Conservation (phyloP, 2,329 filamentous ascomycete species). For the Fusarium penzigii region DNA sequence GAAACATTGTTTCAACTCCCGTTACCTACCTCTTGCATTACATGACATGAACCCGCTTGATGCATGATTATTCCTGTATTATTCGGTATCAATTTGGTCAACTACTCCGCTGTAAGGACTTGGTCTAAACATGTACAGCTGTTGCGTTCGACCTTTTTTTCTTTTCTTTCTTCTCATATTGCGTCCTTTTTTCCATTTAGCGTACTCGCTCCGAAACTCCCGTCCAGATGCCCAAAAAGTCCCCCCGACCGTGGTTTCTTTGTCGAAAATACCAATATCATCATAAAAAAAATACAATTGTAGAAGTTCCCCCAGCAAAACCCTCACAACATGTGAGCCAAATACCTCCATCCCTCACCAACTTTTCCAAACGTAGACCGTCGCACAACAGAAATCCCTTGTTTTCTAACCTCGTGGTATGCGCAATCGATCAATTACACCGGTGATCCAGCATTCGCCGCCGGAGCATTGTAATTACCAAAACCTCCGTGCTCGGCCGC, state of each 20-base stretch:
- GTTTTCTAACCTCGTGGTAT: background rate
- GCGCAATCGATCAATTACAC: conserved; percentile 11
- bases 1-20: too few relatives aligned
- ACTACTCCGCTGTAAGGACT: too few relatives aligned
- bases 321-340: background rate
- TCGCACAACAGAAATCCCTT: background rate
- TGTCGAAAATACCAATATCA: background rate
- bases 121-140: too few relatives aligned
- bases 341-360: background rate
- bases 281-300: background rate
- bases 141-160: too few relatives aligned
- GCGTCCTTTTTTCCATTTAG: too few relatives aligned
- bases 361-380: background rate
- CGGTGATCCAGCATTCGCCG: conserved; percentile 37
- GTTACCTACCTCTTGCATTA: too few relatives aligned
- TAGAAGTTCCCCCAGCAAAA: background rate
- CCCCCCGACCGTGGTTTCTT: too few relatives aligned
- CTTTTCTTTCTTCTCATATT: too few relatives aligned
- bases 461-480: conserved; percentile 52
- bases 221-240: background rate
- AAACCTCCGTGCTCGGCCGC: conserved; percentile 60
- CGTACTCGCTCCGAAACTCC: background rate
- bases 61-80: too few relatives aligned
- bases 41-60: too few relatives aligned
- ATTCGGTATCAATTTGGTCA: too few relatives aligned